Evolutionary conservation across 495 filamentous ascomycete species (phyloP).

Genomic region (Aspergillus haitiensis): DNA sequence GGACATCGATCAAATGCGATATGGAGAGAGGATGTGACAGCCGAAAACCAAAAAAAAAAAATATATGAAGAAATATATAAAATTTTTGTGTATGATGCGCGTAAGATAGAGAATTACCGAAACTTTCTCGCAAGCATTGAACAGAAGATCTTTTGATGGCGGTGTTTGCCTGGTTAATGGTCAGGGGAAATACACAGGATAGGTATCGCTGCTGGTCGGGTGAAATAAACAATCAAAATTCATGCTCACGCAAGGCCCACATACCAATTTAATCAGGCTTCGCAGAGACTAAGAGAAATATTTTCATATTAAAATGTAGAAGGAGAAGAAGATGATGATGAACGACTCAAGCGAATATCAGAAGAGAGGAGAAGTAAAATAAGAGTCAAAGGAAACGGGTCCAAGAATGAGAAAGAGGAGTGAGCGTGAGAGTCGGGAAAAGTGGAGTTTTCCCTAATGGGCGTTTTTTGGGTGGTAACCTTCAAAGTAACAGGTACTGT

Average conservation of each 20-base stretch:
- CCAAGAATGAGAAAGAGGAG: conserved; percentile 36
- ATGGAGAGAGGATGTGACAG: no score
- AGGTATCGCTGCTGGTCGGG: neutral
- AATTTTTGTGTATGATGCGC: neutral
- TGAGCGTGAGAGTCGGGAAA: conserved; percentile 9
- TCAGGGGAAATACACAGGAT: conserved; percentile 19
- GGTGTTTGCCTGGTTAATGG: conserved; percentile 12
- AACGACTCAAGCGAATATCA: no score
- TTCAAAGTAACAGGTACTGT: conserved; percentile 7
- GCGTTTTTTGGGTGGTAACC: neutral
- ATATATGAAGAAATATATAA: neutral
- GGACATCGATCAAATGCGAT: neutral
- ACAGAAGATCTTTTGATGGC: conserved; percentile 2
- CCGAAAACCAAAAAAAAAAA: conserved; percentile 1
- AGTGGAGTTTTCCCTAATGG: conserved; percentile 3
- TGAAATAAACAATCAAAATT: conserved; percentile 3
- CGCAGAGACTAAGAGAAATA: conserved; percentile 9
- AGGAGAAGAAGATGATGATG: conserved; percentile 38
- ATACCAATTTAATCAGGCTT: conserved; percentile 15
- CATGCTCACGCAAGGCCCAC: conserved; percentile 2
- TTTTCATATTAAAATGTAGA: conserved; percentile 15
- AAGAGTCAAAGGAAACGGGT: conserved; percentile 10
- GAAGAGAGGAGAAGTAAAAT: neutral
- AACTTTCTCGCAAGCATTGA: conserved; percentile 2
- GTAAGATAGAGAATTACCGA: conserved; percentile 2